Conservation (phyloP, 2,329 filamentous ascomycete species). For the Sphaerostilbella broomeana region DNA sequence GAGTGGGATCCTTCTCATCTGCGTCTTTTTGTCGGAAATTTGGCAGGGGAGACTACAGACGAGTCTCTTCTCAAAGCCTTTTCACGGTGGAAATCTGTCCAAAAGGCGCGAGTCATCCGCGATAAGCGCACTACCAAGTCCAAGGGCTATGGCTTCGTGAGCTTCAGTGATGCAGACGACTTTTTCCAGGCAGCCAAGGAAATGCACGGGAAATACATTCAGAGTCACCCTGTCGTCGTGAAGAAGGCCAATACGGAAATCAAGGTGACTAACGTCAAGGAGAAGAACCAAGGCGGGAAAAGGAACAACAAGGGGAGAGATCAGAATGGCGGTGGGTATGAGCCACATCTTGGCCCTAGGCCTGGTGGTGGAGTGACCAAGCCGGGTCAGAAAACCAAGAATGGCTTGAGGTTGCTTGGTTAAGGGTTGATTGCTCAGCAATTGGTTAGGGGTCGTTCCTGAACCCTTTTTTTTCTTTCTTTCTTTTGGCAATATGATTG, state of each 20-base stretch:
- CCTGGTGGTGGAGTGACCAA: conserved; percentile 51
- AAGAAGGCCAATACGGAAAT: conserved; percentile 90
- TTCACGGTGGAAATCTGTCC: conserved; percentile 75
- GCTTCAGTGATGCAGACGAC: conserved; percentile 90
- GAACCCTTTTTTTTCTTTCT: too few species aligned
- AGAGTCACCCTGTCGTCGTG: conserved; percentile 85
- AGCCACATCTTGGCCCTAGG: conserved; percentile 45
- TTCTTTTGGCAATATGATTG: too few species aligned
- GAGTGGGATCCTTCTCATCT: conserved; percentile 96
- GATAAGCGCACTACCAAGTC: conserved; percentile 96
- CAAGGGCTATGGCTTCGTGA: conserved; percentile 94
- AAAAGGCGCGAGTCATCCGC: conserved; percentile 87
- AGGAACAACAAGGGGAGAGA: conserved; percentile 23
- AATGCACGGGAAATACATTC: conserved; percentile 99
- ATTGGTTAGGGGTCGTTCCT: too few species aligned
- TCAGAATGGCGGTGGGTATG: conserved; percentile 31
- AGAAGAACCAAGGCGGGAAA: conserved; percentile 40
- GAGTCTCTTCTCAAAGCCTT: conserved; percentile 94
- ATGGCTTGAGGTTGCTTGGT: conserved; percentile 54
- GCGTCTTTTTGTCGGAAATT: conserved; percentile 91
- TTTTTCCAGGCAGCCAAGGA: conserved; percentile 95
- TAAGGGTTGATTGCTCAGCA: conserved; percentile 26
- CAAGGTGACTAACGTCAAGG: conserved; percentile 64
- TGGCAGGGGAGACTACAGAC: conserved; percentile 95
- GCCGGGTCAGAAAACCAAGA: conserved; percentile 61